A percentile compares a stretch with the other conserved stretches of the same genome.
These are phyloP conservation scores for Delphinella strobiligena DNA, from an alignment of 2,329 filamentous ascomycete species.

Conservation along the genomic window DNA sequence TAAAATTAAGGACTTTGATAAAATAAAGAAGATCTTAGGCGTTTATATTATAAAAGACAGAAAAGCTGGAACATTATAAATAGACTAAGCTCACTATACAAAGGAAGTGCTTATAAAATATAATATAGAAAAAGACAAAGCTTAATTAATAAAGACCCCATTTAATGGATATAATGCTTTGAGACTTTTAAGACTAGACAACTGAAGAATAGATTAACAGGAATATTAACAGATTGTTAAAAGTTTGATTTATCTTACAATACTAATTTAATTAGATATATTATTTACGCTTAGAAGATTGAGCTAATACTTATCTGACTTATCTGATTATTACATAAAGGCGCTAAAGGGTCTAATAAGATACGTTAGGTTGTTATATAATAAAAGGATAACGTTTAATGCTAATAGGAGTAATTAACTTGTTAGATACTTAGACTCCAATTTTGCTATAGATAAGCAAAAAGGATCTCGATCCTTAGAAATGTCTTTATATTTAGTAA, in stretches of 20 bases:
- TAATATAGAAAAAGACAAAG: slow-evolving; percentile 1
- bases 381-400: background rate
- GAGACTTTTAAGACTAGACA: background rate
- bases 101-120: background rate
- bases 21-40: slow-evolving; percentile 1
- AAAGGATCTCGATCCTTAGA: background rate
- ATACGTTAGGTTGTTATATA: background rate
- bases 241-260: background rate
- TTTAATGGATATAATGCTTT: slow-evolving; percentile 1
- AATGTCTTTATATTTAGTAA: background rate
- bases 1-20: slow-evolving; percentile 1
- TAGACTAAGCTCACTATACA: slow-evolving; percentile 2
- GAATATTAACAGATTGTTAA: background rate
- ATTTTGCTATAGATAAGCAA: background rate
- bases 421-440: background rate
- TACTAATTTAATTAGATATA: background rate
- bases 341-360: slow-evolving; percentile 1
- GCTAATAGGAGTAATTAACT: background rate
- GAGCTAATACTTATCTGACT: too few species aligned
- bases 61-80: background rate
- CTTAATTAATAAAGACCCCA: slow-evolving; percentile 2
- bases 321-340: background rate
- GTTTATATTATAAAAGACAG: background rate
- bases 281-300: slow-evolving; percentile 1
- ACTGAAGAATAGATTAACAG: background rate